These are phyloP conservation scores for Casuarina equisetifolia DNA, from an alignment of 306 rosid genomes.

Conservation along the genomic window DNA sequence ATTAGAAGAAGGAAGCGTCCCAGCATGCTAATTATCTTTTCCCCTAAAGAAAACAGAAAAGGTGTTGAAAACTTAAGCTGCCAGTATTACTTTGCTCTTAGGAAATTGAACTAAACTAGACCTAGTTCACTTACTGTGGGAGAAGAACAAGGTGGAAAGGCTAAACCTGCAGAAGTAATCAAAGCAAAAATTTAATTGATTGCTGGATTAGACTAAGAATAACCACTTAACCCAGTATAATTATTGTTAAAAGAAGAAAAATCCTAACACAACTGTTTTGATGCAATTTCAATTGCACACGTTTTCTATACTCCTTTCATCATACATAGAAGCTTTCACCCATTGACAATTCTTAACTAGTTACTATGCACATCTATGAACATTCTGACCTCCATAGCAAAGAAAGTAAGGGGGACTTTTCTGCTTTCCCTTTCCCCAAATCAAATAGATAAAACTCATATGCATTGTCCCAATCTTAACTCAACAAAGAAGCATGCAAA, in stretches of 20 bases:
- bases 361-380: not conserved
- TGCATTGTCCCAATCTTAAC: not conserved
- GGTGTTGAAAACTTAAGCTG: constrained; percentile 13
- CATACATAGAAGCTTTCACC: not conserved
- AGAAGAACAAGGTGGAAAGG: constrained; percentile 67
- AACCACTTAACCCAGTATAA: not conserved
- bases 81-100: constrained; percentile 8
- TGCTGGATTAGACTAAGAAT: not conserved
- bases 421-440: constrained; percentile 14
- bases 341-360: not conserved
- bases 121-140: constrained; percentile 70
- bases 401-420: not conserved
- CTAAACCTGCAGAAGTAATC: constrained; percentile 48
- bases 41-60: constrained; percentile 49
- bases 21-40: constrained; percentile 85
- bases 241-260: not conserved
- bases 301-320: not conserved
- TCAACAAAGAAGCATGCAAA: not conserved
- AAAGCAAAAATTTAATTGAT: constrained; percentile 4
- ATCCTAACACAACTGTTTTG: not conserved
- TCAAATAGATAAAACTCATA: not conserved
- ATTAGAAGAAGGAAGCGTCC: constrained; percentile 81
- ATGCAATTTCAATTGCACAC: not conserved
- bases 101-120: constrained; percentile 15
- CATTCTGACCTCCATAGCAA: not conserved